Base-by-base conservation (phyloP, 2,329 filamentous ascomycete genomes). In the Diaporthe vaccinii region DNA sequence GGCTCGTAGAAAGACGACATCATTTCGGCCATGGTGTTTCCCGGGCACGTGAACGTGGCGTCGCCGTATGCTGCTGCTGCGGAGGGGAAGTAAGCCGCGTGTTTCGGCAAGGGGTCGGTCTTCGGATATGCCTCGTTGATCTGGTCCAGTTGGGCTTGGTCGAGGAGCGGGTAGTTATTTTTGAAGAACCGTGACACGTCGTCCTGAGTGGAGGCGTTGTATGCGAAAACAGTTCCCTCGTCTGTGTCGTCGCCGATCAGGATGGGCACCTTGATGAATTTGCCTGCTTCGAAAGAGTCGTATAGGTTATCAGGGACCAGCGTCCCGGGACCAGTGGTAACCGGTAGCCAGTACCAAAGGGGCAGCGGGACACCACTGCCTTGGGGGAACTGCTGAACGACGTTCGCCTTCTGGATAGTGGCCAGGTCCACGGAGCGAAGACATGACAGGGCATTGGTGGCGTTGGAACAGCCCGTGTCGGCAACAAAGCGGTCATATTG, bases 181-280 rank as follows among this genome's bases (percentile, higher is more conserved):
- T 80, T 79, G 71, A 89, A 78, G 78, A 88, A 89, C 15, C 74
- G 71, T 44, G 79, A 74, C 51, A 87, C 80, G 9, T 86, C 80
- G 2, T 79, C 79, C 0, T 79, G 67, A 0, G 81, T 83, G 34
- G 78, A 76, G 15, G 84, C 83, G 76, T 88, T 82, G 73, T 79
- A 69, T 34, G 83, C 85, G 76, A 89, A 89, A 8, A 82, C 77
- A 8, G 86, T 84, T 44, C 88, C 88, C 79, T 90, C 88, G 72
- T 89, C 80, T 1, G 82, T 86, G 57, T 84, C 84, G 2, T 83
- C 84, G 22, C 87, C 87, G 55, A 86, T 87, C 34, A 92, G 86
- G 0, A 87, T 82, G 0, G 91, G 91, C 0, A 92, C 85, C 36
- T 85, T 85, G 76, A 90, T 81, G 80, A 91, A 90, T 4, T 85